Evolutionary conservation across 257 asterid species (phyloP).

Genomic region (Jaltomata sinuosa): DNA sequence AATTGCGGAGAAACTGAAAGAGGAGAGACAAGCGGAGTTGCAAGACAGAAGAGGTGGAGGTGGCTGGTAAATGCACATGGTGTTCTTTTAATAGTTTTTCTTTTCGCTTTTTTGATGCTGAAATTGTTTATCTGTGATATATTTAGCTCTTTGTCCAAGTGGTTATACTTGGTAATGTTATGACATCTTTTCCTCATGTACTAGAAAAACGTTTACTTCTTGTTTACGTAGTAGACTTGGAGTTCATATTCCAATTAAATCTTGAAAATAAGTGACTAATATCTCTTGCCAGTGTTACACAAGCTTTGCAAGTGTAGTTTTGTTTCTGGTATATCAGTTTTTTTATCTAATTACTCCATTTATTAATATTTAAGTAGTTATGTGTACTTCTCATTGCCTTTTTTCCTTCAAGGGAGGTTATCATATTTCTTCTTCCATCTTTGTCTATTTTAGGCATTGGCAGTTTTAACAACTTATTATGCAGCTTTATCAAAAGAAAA

Average conservation of each 20-base stretch:
- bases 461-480: neutral
- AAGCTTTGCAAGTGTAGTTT: neutral
- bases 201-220: neutral
- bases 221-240: neutral
- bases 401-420: neutral
- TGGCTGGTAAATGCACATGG: constrained; percentile 1
- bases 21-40: constrained; percentile 34
- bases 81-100: neutral
- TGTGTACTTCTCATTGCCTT: neutral
- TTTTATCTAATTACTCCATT: neutral
- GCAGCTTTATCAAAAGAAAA: neutral
- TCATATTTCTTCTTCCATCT: neutral
- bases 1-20: constrained; percentile 32
- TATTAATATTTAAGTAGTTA: neutral
- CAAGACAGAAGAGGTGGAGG: constrained; percentile 31
- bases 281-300: neutral
- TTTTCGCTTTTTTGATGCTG: neutral
- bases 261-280: neutral
- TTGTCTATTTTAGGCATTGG: neutral
- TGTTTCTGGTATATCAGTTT: neutral
- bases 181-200: neutral
- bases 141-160: neutral
- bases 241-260: neutral
- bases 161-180: neutral
- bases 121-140: neutral